These are phyloP conservation scores for Ballota nigra DNA, from an alignment of 257 asterid species.

Conservation along the genomic window DNA sequence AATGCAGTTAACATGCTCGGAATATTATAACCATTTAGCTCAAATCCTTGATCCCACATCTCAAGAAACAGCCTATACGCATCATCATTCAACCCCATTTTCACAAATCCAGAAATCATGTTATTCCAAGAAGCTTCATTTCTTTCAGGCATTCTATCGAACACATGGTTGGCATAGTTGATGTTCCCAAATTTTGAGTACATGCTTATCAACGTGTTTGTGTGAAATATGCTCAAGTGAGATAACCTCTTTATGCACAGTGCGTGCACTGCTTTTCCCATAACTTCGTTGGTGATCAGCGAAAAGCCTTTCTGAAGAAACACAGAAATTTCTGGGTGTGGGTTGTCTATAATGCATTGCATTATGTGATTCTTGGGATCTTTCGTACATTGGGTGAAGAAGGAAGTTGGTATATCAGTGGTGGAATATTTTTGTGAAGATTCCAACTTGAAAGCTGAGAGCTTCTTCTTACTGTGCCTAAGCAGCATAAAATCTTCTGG, in stretches of 20 bases:
- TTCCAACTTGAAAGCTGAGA: constrained; percentile 35
- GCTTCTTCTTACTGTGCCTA: constrained; percentile 45
- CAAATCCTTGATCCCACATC: constrained; percentile 56
- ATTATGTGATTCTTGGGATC: constrained; percentile 31
- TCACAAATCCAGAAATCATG: constrained; percentile 76
- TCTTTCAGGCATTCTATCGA: constrained; percentile 67
- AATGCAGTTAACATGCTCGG: constrained; percentile 74
- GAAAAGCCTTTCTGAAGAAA: constrained; percentile 76
- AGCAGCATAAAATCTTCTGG: constrained; percentile 41
- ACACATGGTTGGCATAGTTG: constrained; percentile 52
- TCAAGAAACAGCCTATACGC: constrained; percentile 53
- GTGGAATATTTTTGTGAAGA: constrained; percentile 38
- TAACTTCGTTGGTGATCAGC: constrained; percentile 39
- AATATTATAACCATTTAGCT: constrained; percentile 50
- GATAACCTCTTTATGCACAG: constrained; percentile 45
- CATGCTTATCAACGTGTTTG: constrained; percentile 62
- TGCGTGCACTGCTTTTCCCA: constrained; percentile 64
- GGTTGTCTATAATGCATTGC: constrained; percentile 43
- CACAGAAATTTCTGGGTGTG: constrained; percentile 52
- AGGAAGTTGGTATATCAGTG: constrained; percentile 27
- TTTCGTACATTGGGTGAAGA: constrained; percentile 40
- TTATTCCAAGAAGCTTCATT: constrained; percentile 80
- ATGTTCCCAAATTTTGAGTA: constrained; percentile 50
- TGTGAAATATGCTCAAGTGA: constrained; percentile 50
- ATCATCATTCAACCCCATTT: constrained; percentile 39